These are phyloP conservation scores for Pythium aquatile DNA, from an alignment of 352 stramenopile genomes.

Conservation along the genomic window DNA sequence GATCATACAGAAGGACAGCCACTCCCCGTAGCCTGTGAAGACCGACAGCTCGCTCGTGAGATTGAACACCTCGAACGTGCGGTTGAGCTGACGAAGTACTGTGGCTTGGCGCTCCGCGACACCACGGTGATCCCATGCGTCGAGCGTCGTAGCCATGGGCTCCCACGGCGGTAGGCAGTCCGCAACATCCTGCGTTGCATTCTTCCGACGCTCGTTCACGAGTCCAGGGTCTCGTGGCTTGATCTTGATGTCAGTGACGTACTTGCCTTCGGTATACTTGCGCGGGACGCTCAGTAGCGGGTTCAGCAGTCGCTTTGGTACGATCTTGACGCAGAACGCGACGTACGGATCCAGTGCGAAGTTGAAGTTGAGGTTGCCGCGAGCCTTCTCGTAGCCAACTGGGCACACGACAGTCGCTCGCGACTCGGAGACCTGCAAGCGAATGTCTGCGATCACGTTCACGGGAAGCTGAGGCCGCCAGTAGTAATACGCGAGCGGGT, in stretches of 20 bases:
- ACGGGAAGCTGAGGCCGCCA: constrained; percentile 8
- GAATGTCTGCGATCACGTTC: constrained; percentile 11
- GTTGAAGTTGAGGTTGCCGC: constrained; percentile 16
- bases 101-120: background rate
- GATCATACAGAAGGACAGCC: constrained; percentile 10
- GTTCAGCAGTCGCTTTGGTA: background rate
- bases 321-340: constrained; percentile 13
- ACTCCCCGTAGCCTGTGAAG: constrained; percentile 5
- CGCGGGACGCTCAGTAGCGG: background rate
- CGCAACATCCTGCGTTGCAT: background rate
- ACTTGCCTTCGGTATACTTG: background rate
- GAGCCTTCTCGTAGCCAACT: background rate
- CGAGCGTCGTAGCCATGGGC: background rate
- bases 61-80: constrained; percentile 4
- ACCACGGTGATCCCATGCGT: background rate
- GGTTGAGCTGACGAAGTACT: background rate
- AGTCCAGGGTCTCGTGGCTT: background rate
- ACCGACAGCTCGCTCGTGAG: constrained; percentile 4
- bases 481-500: constrained; percentile 19
- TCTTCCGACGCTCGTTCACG: background rate
- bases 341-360: constrained; percentile 4
- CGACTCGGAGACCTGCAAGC: background rate
- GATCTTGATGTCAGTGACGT: constrained; percentile 12
- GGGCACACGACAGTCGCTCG: background rate
- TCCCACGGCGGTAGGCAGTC: constrained; percentile 6